Evolutionary conservation across 768 basidiomycete genomes (phyloP).

Genomic region (Russula ochroleuca): DNA sequence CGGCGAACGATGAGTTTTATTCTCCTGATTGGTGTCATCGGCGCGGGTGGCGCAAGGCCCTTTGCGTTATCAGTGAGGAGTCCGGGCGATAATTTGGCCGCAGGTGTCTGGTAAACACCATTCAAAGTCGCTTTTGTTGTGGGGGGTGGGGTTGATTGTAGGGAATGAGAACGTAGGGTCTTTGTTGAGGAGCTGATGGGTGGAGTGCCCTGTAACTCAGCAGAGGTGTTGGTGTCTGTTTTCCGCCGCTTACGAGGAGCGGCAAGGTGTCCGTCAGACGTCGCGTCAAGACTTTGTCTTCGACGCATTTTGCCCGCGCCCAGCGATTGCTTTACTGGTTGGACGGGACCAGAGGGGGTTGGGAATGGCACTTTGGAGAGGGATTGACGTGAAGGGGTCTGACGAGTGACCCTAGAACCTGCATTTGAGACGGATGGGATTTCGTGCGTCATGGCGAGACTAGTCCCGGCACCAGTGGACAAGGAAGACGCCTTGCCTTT

Average conservation of each 20-base stretch:
- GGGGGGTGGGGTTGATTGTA: background rate
- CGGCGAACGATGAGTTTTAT: conserved; percentile 63
- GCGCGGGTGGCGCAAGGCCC: conserved; percentile 12
- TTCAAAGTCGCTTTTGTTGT: conserved; percentile 8
- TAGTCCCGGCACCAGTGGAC: background rate
- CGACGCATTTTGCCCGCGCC: conserved; percentile 1
- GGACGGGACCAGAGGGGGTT: conserved; percentile 8
- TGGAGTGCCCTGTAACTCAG: background rate
- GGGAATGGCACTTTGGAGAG: conserved; percentile 3
- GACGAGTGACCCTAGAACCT: conserved; percentile 12
- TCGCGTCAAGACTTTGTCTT: conserved; percentile 16
- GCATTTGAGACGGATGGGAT: conserved; percentile 1
- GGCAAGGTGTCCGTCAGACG: conserved; percentile 11
- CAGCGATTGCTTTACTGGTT: conserved; percentile 4
- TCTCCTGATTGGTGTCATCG: conserved; percentile 49
- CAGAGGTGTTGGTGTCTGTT: conserved; percentile 8
- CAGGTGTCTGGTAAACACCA: conserved; percentile 6
- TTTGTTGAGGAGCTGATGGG: background rate
- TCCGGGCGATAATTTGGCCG: background rate
- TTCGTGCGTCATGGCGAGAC: background rate
- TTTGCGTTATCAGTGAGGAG: background rate
- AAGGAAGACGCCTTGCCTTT: conserved; percentile 19
- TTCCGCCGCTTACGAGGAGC: conserved; percentile 27
- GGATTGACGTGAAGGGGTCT: conserved; percentile 1
- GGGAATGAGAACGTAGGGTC: background rate